phyloP scores from a whole-genome alignment of 768 basidiomycete genomes.

The Tulasnella sp. region DNA sequence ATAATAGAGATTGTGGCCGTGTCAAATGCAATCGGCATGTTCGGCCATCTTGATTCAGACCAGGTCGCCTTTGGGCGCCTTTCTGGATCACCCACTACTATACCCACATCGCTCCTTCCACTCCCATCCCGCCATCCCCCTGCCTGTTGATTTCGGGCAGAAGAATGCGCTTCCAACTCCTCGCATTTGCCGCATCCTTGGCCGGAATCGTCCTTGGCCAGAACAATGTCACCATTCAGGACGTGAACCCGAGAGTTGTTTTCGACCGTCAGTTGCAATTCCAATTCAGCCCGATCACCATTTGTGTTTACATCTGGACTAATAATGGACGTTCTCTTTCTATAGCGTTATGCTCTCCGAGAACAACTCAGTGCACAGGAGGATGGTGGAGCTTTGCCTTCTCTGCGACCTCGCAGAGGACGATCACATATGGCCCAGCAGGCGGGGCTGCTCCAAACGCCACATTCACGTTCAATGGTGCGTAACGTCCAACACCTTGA shows the following conservation, averaged over 20 bases:
- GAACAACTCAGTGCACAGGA: background rate
- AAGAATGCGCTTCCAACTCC: background rate
- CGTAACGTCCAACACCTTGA: background rate
- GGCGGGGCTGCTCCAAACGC: constrained; percentile 2
- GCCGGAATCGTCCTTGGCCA: background rate
- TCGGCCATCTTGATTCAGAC: background rate
- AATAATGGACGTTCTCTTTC: background rate
- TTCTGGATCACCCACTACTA: too few relatives aligned
- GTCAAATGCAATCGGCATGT: background rate
- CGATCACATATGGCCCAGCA: constrained; percentile 7
- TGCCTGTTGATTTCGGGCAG: background rate
- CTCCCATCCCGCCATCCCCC: too few relatives aligned
- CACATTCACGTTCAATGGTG: constrained; percentile 12
- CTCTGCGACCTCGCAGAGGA: background rate
- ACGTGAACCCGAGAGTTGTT: constrained; percentile 1
- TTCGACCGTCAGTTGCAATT: constrained; percentile 7
- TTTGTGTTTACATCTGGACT: background rate
- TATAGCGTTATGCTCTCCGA: constrained; percentile 3
- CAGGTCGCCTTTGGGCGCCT: too few relatives aligned
- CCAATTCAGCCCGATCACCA: background rate
- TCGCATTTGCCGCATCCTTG: background rate
- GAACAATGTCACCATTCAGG: constrained; percentile 4
- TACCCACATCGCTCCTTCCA: too few relatives aligned
- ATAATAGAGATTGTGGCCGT: background rate
- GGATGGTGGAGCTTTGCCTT: constrained; percentile 7